phyloP scores from a whole-genome alignment of 306 rosid genomes.

The Dryas alaskensis region DNA sequence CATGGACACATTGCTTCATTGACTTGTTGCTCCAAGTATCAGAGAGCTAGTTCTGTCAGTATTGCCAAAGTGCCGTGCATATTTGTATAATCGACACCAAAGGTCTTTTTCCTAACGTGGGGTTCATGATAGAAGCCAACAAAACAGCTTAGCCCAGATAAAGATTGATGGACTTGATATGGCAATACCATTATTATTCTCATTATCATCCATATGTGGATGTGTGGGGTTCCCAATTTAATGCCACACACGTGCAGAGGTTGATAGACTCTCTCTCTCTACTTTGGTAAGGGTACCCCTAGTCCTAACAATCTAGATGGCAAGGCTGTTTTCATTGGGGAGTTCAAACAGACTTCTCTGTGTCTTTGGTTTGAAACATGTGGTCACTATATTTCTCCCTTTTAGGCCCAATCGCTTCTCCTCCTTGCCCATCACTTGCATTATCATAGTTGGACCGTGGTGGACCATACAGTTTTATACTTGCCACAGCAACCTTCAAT shows the following conservation, averaged over 20 bases:
- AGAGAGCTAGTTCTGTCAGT: constrained; percentile 5
- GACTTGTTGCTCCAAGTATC: neutral
- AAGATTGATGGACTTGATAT: constrained; percentile 21
- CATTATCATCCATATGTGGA: neutral
- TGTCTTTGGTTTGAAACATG: constrained; percentile 8
- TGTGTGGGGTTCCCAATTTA: constrained; percentile 15
- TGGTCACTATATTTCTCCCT: neutral
- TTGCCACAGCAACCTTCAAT: neutral
- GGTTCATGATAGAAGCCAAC: constrained; percentile 25
- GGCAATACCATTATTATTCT: constrained; percentile 3
- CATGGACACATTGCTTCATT: neutral
- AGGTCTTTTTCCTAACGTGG: constrained; percentile 32
- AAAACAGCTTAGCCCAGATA: constrained; percentile 35
- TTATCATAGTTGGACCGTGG: neutral
- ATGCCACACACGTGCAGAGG: constrained; percentile 44
- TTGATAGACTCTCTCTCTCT: constrained; percentile 13
- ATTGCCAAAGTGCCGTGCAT: constrained; percentile 13
- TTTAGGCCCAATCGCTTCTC: neutral
- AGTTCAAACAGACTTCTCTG: constrained; percentile 8
- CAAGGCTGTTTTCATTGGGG: constrained; percentile 10
- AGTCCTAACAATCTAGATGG: neutral
- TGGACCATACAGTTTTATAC: neutral
- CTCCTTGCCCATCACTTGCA: neutral
- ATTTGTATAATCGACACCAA: constrained; percentile 25
- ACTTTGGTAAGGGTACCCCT: constrained; percentile 9